These are phyloP conservation scores for Goffeauzyma gilvescens DNA, from an alignment of 768 basidiomycete species.

Conservation along the genomic window DNA sequence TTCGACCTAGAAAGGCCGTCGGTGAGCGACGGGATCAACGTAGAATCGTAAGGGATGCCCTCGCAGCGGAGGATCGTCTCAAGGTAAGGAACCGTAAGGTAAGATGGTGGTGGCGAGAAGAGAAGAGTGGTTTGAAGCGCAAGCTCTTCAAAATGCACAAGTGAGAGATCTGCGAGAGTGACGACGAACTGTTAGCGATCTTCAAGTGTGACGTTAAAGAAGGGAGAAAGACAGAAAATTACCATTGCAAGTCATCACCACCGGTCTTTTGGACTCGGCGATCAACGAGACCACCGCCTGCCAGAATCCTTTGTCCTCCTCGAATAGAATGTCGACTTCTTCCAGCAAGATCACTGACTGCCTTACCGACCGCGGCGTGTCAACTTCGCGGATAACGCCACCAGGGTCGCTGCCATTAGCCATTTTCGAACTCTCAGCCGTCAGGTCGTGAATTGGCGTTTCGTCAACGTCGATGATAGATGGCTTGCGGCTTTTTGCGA, in stretches of 20 bases:
- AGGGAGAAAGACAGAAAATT: conserved; percentile 19
- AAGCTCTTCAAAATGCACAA: conserved; percentile 54
- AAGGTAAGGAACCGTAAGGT: conserved; percentile 49
- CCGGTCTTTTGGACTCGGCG: conserved; percentile 62
- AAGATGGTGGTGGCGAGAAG: conserved; percentile 45
- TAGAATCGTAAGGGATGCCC: conserved; percentile 9
- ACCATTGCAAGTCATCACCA: conserved; percentile 94
- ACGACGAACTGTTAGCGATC: background rate
- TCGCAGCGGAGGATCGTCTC: conserved; percentile 39
- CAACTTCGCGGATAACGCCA: too few relatives aligned
- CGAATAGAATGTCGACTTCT: conserved; percentile 84
- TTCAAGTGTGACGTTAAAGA: background rate
- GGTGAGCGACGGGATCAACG: too few relatives aligned
- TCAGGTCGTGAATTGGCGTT: background rate
- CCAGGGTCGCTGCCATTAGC: too few relatives aligned
- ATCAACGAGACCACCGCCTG: conserved; percentile 61
- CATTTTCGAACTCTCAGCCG: background rate
- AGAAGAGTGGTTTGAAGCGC: conserved; percentile 54
- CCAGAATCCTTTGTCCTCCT: conserved; percentile 68
- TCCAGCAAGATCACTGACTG: conserved; percentile 84
- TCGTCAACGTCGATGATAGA: background rate
- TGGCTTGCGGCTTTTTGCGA: conserved; percentile 1
- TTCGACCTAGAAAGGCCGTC: too few relatives aligned
- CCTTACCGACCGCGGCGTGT: too few relatives aligned
- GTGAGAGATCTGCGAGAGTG: conserved; percentile 41